phyloP scores from a whole-genome alignment of 257 asterid genomes.

The Nicotiana attenuata region DNA sequence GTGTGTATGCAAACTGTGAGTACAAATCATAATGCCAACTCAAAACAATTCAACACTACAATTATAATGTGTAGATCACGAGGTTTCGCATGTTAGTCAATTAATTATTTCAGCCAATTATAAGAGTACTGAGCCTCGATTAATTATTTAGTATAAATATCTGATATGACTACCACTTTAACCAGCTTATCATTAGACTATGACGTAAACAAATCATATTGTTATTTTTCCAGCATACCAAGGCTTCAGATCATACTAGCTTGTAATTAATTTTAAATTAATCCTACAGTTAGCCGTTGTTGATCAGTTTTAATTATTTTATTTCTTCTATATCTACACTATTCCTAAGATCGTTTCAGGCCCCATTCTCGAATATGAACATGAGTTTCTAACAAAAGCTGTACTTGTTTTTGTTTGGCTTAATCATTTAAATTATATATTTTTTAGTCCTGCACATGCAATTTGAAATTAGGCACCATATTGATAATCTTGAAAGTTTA shows the following conservation, averaged over 20 bases:
- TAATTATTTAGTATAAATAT: background rate
- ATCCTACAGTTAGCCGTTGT: background rate
- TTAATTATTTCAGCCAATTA: background rate
- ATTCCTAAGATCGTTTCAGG: background rate
- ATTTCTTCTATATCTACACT: background rate
- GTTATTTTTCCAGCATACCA: background rate
- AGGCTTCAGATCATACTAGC: background rate
- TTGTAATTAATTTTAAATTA: background rate
- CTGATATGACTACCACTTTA: background rate
- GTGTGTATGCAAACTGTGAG: background rate
- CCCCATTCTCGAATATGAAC: background rate
- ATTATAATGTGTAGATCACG: background rate
- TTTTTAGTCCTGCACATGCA: background rate
- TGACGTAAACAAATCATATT: background rate
- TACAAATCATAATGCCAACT: background rate
- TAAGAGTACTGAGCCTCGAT: background rate
- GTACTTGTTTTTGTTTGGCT: background rate
- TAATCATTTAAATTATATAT: background rate
- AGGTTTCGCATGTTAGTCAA: background rate
- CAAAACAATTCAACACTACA: background rate
- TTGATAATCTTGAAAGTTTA: background rate
- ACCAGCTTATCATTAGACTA: constrained; percentile 11
- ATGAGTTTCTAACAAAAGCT: background rate
- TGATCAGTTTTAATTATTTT: background rate
- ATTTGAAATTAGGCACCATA: background rate